Base-by-base conservation (phyloP, 305 asterid genomes). In the Fraxinus latifolia region DNA sequence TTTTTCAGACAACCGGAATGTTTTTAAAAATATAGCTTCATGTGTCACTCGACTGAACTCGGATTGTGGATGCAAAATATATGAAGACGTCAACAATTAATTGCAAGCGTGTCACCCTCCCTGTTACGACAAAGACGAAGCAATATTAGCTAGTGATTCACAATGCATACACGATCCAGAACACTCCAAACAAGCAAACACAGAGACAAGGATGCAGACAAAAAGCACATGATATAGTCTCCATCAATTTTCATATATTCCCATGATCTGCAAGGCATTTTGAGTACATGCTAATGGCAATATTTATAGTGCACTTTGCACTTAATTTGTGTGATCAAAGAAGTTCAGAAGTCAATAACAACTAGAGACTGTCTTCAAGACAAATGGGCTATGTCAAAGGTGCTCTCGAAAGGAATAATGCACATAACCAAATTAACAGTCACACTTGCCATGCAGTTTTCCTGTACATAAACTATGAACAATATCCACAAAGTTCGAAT, bases 51-150 rank as follows among this genome's bases (percentile, higher is more conserved):
- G 2, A 77, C 74, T 76, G 84, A 81, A 62, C 74, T 78, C 70
- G 83, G 60, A 60, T 83, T 6, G 37, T 62, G 47, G 77, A 78
- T 74, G 80, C 23, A 42, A 78, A 76, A 82, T 33, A 44, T 29
- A 55, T 78, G 36, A 34, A 37, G 53, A 62, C 14, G 33, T 70
- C 67, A 23, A 67, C 32, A 82, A 62, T 58, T 37, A 17, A 23
- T 36, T 44, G 58, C 62, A 71, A 32, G 17, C 9, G 25, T 62
- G 37, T 4, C 77, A 29, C 23, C 74, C 42, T 55, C 80, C 78
- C 77, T 73, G 82, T 82, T 32, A 82, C 76, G 60, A 50, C 36
- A 82, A 77, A 74, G 7, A 74, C 21, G 44, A 74, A 76, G 68
- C 36, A 58, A 8, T 15, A 21, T 82, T 21, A 82, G 78, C 74